Conservation (phyloP, 2,329 filamentous ascomycete genomes). For the Cladosporium sp. region DNA sequence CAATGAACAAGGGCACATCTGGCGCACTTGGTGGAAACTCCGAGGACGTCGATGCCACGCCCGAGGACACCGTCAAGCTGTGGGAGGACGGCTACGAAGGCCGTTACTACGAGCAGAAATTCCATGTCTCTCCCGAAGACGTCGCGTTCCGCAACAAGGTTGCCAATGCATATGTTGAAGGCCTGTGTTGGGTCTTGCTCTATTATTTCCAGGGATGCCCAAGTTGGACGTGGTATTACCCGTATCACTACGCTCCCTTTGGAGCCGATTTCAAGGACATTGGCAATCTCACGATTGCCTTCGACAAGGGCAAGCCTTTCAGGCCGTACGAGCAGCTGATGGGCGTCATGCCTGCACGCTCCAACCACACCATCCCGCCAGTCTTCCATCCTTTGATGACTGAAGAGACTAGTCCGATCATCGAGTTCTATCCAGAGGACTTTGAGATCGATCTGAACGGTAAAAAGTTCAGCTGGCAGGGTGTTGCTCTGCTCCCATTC, state of each 20-base stretch:
- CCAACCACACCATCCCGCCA: slow-evolving; percentile 82
- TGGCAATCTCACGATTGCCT: slow-evolving; percentile 71
- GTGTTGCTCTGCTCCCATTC: slow-evolving; percentile 87
- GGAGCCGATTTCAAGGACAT: slow-evolving; percentile 90
- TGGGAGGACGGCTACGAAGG: slow-evolving; percentile 97
- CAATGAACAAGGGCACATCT: slow-evolving; percentile 25
- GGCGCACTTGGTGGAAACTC: slow-evolving; percentile 38
- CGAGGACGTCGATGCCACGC: slow-evolving; percentile 55
- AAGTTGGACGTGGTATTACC: slow-evolving; percentile 99
- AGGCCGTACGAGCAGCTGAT: slow-evolving; percentile 95
- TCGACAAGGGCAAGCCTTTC: slow-evolving; percentile 81
- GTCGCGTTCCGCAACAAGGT: slow-evolving; percentile 85
- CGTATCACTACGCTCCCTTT: slow-evolving; percentile 97
- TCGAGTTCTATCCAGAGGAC: slow-evolving; percentile 95
- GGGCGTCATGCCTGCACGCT: slow-evolving; percentile 93
- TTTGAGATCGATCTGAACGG: slow-evolving; percentile 93
- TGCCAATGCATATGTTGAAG: slow-evolving; percentile 87
- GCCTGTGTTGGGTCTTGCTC: slow-evolving; percentile 87
- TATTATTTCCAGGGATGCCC: slow-evolving; percentile 99
- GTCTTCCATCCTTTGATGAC: slow-evolving; percentile 91
- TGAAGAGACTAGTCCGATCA: slow-evolving; percentile 80
- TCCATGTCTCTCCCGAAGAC: slow-evolving; percentile 76
- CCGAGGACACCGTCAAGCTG: slow-evolving; percentile 76
- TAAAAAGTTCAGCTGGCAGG: slow-evolving; percentile 98
- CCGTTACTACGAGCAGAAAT: slow-evolving; percentile 96